Evolutionary conservation across 2,329 filamentous ascomycete species (phyloP).

Genomic region (Beauveria rudraprayagi): DNA sequence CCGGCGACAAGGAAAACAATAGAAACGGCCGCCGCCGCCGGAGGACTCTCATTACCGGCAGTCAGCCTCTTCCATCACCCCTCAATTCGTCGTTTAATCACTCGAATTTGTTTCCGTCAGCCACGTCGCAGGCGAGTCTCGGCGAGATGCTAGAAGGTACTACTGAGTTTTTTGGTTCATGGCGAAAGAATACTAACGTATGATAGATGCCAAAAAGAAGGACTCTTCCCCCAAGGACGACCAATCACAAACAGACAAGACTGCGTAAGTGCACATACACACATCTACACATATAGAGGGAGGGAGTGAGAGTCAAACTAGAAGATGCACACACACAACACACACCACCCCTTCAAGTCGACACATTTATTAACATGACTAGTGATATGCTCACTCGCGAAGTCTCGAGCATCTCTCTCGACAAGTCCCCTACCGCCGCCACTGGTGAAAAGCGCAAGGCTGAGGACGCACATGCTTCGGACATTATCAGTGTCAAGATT

Average conservation of each 20-base stretch:
- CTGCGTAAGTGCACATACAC: slow-evolving; percentile 60
- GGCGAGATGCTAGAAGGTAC: slow-evolving; percentile 78
- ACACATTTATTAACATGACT: slow-evolving; percentile 12
- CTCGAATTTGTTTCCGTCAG: slow-evolving; percentile 58
- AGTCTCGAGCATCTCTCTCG: slow-evolving; percentile 88
- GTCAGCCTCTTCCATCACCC: slow-evolving; percentile 89
- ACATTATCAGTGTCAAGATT: slow-evolving; percentile 97
- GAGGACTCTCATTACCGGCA: slow-evolving; percentile 92
- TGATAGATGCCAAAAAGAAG: slow-evolving; percentile 28
- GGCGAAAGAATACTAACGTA: background rate
- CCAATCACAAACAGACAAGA: slow-evolving; percentile 84
- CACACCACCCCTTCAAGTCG: background rate
- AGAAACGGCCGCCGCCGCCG: slow-evolving; percentile 83
- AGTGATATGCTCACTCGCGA: slow-evolving; percentile 87
- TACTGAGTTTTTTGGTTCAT: slow-evolving; percentile 30
- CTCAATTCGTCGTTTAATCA: slow-evolving; percentile 87
- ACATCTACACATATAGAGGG: background rate
- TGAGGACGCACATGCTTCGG: slow-evolving; percentile 49
- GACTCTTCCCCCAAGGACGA: slow-evolving; percentile 48
- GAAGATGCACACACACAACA: background rate
- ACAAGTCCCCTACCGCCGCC: slow-evolving; percentile 55
- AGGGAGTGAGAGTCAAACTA: background rate
- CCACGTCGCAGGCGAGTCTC: slow-evolving; percentile 64
- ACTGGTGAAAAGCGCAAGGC: slow-evolving; percentile 54
- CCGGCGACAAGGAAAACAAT: slow-evolving; percentile 72